These are phyloP conservation scores for Euryodendron excelsum DNA, from an alignment of 148 eudicot genomes.

Conservation along the genomic window DNA sequence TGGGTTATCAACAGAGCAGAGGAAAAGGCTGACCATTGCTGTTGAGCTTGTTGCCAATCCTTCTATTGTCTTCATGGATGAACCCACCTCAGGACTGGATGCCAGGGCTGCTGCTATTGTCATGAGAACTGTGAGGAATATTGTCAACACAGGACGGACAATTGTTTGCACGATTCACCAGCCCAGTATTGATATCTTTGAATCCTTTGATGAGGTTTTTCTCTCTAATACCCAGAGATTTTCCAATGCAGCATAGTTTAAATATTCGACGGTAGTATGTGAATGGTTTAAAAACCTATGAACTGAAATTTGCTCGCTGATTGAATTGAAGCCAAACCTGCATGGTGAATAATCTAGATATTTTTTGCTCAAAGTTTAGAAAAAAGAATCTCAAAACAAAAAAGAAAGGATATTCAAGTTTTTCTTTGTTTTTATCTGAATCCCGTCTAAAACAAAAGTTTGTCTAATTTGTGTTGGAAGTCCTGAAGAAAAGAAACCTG, in stretches of 20 bases:
- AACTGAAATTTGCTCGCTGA: background rate
- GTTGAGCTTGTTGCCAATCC: slow-evolving; percentile 98
- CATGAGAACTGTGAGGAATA: slow-evolving; percentile 97
- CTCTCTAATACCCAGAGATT: background rate
- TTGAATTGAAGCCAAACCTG: background rate
- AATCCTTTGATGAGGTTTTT: slow-evolving; percentile 93
- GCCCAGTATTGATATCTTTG: slow-evolving; percentile 95
- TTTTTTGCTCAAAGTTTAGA: background rate
- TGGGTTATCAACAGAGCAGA: slow-evolving; percentile 92
- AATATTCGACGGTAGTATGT: background rate
- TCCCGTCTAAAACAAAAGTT: background rate
- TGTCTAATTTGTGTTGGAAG: background rate
- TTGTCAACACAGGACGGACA: slow-evolving; percentile 90
- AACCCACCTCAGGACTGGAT: slow-evolving; percentile 98
- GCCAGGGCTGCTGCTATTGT: slow-evolving; percentile 98
- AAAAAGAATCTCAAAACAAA: background rate
- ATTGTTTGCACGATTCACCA: slow-evolving; percentile 99
- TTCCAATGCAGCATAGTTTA: background rate
- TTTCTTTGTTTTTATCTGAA: background rate
- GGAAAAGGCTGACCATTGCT: slow-evolving; percentile 93
- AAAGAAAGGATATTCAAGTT: background rate
- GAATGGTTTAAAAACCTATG: background rate
- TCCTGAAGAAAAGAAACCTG: background rate
- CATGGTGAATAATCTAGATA: background rate
- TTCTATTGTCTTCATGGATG: slow-evolving; percentile 98